phyloP scores from a whole-genome alignment of 345 rosid genomes.

The Gossypium herbaceum region DNA sequence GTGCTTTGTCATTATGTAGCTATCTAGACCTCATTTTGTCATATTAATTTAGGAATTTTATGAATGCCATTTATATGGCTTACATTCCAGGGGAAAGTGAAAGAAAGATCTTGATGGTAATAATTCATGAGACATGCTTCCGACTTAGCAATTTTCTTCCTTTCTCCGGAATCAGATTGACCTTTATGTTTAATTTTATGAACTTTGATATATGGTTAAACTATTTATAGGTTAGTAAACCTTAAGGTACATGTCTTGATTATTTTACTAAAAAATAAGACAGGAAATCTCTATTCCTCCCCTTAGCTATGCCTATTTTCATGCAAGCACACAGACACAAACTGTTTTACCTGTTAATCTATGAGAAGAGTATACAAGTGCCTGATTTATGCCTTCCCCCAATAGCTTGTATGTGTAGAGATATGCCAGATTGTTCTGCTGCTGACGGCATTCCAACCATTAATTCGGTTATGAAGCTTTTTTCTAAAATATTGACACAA shows the following conservation, averaged over 20 bases:
- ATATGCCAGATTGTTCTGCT: too few species aligned
- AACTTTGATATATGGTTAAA: background rate
- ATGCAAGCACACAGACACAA: background rate
- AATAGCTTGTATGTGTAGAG: background rate
- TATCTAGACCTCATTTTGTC: background rate
- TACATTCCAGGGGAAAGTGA: background rate
- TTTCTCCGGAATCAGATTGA: background rate
- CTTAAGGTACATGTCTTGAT: background rate
- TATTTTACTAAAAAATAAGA: background rate
- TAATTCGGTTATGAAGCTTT: slow-evolving; percentile 2
- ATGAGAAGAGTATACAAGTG: background rate
- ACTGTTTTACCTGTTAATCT: background rate
- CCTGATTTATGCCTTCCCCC: background rate
- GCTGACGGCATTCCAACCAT: background rate
- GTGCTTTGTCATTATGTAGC: background rate
- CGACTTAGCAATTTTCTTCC: slow-evolving; percentile 4
- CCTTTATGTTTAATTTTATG: background rate
- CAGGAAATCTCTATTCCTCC: background rate
- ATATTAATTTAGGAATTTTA: background rate
- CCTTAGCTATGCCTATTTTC: background rate
- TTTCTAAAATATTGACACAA: slow-evolving; percentile 16
- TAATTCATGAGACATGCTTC: background rate
- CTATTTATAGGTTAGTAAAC: background rate
- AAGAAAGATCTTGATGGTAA: background rate
- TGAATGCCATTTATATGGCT: background rate